Conservation (phyloP, 2,329 filamentous ascomycete species). For the Fusarium sp. region DNA sequence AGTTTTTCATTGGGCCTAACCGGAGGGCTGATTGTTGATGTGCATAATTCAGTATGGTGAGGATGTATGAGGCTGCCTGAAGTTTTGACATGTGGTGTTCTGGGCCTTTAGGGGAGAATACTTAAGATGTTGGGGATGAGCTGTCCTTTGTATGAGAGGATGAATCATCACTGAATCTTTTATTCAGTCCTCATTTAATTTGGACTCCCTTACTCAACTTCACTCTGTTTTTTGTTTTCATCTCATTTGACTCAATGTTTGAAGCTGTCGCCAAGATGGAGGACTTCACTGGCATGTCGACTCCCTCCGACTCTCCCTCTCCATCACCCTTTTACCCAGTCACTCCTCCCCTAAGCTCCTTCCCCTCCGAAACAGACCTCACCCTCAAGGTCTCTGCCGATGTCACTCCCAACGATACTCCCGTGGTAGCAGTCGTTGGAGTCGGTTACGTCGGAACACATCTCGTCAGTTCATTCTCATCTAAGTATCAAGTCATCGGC, state of each 20-base stretch:
- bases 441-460: not conserved
- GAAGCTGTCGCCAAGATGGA: accelerated
- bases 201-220: no score
- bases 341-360: not conserved
- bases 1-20: accelerated
- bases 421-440: not conserved
- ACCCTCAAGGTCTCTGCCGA: not conserved
- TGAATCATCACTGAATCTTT: not conserved
- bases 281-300: not conserved
- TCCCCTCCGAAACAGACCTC: not conserved
- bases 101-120: not conserved
- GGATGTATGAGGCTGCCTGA: not conserved
- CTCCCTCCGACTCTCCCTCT: not conserved
- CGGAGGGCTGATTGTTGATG: not conserved
- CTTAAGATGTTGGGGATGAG: not conserved
- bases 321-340: not conserved
- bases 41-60: not conserved
- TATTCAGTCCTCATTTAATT: no score
- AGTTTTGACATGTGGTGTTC: not conserved
- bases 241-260: no score
- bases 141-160: not conserved
- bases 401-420: not conserved
- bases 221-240: no score
- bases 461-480: conserved; percentile 3
- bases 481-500: not conserved